Evolutionary conservation across 306 rosid species (phyloP).

Genomic region (Prunus salicina): DNA sequence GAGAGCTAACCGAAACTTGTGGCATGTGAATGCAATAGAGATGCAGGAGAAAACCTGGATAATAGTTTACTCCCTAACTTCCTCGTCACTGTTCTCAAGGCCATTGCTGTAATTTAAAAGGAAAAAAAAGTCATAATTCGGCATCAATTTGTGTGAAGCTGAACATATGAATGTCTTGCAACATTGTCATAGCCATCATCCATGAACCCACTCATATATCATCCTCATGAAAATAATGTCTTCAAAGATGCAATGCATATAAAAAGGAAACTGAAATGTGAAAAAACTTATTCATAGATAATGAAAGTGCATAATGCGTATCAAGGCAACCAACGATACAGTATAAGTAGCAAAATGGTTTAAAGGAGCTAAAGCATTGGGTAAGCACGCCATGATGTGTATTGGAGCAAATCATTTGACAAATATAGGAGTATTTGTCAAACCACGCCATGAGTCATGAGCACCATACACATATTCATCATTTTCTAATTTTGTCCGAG

Average conservation of each 20-base stretch:
- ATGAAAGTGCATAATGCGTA: not conserved
- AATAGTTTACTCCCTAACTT: conserved; percentile 48
- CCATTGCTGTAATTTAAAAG: conserved; percentile 42
- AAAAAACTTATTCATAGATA: not conserved
- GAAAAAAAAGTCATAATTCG: not conserved
- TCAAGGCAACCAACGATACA: not conserved
- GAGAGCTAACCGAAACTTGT: conserved; percentile 81
- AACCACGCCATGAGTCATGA: no score
- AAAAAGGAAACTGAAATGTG: not conserved
- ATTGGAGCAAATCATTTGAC: no score
- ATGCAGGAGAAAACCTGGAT: conserved; percentile 51
- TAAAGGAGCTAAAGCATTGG: not conserved
- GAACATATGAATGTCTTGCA: not conserved
- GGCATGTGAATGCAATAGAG: conserved; percentile 79
- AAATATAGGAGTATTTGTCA: no score
- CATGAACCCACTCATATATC: not conserved
- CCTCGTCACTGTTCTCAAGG: conserved; percentile 49
- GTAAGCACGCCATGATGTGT: not conserved
- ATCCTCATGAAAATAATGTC: not conserved
- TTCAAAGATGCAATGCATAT: not conserved
- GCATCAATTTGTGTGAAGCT: not conserved
- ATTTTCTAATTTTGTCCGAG: no score
- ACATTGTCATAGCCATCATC: not conserved
- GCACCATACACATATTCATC: no score
- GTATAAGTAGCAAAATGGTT: not conserved